phyloP scores from a whole-genome alignment of 352 stramenopile genomes.

The Phytopythium montanum region DNA sequence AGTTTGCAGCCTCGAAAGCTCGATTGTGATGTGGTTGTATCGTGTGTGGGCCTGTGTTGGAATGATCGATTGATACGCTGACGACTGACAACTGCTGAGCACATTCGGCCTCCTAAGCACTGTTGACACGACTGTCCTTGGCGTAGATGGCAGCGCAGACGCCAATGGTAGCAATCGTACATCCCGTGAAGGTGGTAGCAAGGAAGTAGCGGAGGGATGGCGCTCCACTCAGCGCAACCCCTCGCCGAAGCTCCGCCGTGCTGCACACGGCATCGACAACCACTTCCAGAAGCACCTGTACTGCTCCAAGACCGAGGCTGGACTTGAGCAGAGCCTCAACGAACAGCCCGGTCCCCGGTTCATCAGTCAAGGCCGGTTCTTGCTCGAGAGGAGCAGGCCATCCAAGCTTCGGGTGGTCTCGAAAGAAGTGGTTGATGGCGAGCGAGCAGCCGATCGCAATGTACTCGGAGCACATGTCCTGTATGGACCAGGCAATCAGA shows the following conservation, averaged over 20 bases:
- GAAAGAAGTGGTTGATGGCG: conserved; percentile 23
- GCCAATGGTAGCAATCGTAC: conserved; percentile 2
- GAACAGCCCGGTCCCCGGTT: background rate
- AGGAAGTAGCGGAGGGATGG: conserved; percentile 10
- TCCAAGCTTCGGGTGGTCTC: conserved; percentile 12
- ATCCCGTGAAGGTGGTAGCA: conserved; percentile 12
- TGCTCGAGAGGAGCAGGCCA: conserved; percentile 7
- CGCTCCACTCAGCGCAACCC: conserved; percentile 13
- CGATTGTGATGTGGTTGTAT: too few relatives aligned
- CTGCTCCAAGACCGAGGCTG: background rate
- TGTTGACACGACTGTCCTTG: background rate
- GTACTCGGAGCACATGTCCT: conserved; percentile 38
- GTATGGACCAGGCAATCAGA: background rate
- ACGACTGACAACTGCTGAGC: too few relatives aligned
- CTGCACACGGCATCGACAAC: conserved; percentile 21
- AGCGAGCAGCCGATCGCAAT: conserved; percentile 29
- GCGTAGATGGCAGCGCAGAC: conserved; percentile 1
- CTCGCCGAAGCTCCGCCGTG: conserved; percentile 19
- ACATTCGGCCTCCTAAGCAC: background rate
- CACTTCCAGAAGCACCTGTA: conserved; percentile 22
- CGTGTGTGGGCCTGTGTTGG: too few relatives aligned
- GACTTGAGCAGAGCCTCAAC: background rate
- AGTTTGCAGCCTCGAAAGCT: too few relatives aligned
- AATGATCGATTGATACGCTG: too few relatives aligned
- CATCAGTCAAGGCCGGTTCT: background rate